These are phyloP conservation scores for Cryptococcus floricola DNA, from an alignment of 1,284 basidiomycete genomes.

Conservation along the genomic window DNA sequence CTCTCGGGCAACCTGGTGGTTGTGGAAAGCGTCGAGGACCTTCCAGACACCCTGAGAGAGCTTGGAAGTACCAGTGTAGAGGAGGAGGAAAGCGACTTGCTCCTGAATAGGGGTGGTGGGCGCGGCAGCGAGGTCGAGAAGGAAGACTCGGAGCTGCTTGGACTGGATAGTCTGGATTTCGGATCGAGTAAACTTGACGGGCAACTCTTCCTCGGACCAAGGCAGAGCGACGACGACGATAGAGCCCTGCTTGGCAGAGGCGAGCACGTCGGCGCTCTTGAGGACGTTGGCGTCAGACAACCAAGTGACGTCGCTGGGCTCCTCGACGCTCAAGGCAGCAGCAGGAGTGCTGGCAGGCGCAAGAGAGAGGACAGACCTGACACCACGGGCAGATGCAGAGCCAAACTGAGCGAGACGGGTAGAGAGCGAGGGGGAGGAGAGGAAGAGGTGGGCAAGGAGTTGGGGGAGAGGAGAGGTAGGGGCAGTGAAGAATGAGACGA, in stretches of 20 bases:
- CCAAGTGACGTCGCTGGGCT: constrained; percentile 43
- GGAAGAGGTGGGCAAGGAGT: constrained; percentile 48
- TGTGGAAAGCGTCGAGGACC: constrained; percentile 49
- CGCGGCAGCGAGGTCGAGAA: constrained; percentile 39
- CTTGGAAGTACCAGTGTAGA: constrained; percentile 46
- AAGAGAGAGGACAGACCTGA: constrained; percentile 47
- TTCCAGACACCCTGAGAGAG: constrained; percentile 41
- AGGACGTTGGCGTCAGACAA: constrained; percentile 47
- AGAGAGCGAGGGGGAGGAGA: constrained; percentile 42
- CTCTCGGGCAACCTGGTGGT: constrained; percentile 40
- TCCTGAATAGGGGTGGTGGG: constrained; percentile 43
- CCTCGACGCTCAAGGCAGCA: constrained; percentile 20
- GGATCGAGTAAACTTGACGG: constrained; percentile 42
- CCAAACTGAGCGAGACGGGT: constrained; percentile 45
- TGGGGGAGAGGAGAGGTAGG: constrained; percentile 43
- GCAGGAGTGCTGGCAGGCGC: constrained; percentile 20
- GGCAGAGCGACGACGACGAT: constrained; percentile 48
- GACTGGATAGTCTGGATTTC: constrained; percentile 46
- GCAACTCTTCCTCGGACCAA: constrained; percentile 47
- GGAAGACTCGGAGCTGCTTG: constrained; percentile 49
- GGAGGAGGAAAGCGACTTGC: constrained; percentile 49
- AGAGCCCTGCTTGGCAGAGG: constrained; percentile 38
- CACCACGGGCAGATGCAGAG: constrained; percentile 42
- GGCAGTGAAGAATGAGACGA: constrained; percentile 50
- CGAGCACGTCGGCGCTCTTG: constrained; percentile 45